Conservation (phyloP, 768 basidiomycete species). For the Hericium rajendrae region DNA sequence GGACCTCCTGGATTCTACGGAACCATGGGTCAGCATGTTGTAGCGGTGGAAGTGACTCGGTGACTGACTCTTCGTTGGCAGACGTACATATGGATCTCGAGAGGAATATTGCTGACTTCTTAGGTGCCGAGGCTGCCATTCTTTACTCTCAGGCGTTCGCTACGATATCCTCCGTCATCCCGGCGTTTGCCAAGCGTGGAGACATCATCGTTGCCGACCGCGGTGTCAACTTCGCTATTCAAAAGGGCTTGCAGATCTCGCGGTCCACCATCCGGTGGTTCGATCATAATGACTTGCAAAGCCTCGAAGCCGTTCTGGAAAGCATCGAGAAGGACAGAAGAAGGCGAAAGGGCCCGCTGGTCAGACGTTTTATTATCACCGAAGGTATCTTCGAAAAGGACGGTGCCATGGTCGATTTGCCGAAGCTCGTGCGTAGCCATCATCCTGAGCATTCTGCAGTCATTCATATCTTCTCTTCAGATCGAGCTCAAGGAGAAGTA, state of each 20-base stretch:
- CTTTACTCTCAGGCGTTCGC: slow-evolving; percentile 92
- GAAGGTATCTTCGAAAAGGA: slow-evolving; percentile 97
- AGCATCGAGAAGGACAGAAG: slow-evolving; percentile 81
- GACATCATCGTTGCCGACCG: slow-evolving; percentile 98
- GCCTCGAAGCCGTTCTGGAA: slow-evolving; percentile 81
- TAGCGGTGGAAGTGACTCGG: neutral
- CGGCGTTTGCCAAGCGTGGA: slow-evolving; percentile 94
- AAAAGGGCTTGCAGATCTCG: slow-evolving; percentile 91
- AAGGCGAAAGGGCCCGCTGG: slow-evolving; percentile 73
- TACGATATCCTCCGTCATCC: slow-evolving; percentile 87
- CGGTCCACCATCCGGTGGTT: slow-evolving; percentile 90
- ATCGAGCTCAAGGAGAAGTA: slow-evolving; percentile 91
- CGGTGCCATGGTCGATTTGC: slow-evolving; percentile 85
- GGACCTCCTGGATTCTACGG: slow-evolving; percentile 98
- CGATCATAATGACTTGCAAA: slow-evolving; percentile 90
- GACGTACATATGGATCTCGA: slow-evolving; percentile 91
- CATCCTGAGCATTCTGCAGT: neutral
- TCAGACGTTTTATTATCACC: slow-evolving; percentile 89
- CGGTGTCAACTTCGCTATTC: slow-evolving; percentile 91
- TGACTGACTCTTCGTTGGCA: slow-evolving; percentile 20
- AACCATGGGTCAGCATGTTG: slow-evolving; percentile 61
- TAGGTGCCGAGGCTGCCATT: slow-evolving; percentile 83
- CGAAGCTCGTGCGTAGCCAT: slow-evolving; percentile 63
- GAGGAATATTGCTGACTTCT: slow-evolving; percentile 80
- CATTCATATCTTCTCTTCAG: slow-evolving; percentile 27